These are phyloP conservation scores for Orobanche coerulescens DNA, from an alignment of 257 asterid species.

Conservation along the genomic window DNA sequence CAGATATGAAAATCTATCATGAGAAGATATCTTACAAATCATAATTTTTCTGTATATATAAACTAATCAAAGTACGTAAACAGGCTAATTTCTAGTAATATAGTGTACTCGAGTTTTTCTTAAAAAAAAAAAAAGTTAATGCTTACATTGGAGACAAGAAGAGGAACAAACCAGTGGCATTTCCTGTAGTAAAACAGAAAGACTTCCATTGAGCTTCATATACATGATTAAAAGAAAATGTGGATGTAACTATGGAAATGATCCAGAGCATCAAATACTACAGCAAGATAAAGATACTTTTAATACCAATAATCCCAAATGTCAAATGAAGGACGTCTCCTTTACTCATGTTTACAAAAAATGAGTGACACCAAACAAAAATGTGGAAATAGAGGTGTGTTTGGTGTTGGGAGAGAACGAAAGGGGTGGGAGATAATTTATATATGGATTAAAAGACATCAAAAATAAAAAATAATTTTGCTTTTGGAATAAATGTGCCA, in stretches of 20 bases:
- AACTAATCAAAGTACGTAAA: neutral
- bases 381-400: neutral
- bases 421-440: conserved; percentile 10
- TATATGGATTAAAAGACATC: conserved; percentile 10
- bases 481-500: conserved; percentile 2
- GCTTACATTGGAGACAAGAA: conserved; percentile 78
- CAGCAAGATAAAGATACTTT: neutral
- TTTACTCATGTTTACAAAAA: conserved; percentile 18
- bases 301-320: conserved; percentile 50
- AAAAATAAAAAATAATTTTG: too few relatives aligned
- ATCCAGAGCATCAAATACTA: neutral
- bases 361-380: neutral
- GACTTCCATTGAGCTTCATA: neutral
- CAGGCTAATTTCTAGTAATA: neutral
- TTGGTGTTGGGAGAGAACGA: neutral
- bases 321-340: conserved; percentile 32
- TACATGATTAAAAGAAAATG: neutral
- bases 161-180: conserved; percentile 65
- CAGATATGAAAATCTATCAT: neutral
- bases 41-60: too few relatives aligned
- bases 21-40: neutral
- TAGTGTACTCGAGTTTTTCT: neutral
- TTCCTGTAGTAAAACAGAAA: conserved; percentile 32
- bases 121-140: neutral
- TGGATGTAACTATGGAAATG: neutral